Evolutionary conservation across 164 flowering plant species (phyloP), one percentile per base, ranked within the genome.

Genomic region (Saururus chinensis): DNA sequence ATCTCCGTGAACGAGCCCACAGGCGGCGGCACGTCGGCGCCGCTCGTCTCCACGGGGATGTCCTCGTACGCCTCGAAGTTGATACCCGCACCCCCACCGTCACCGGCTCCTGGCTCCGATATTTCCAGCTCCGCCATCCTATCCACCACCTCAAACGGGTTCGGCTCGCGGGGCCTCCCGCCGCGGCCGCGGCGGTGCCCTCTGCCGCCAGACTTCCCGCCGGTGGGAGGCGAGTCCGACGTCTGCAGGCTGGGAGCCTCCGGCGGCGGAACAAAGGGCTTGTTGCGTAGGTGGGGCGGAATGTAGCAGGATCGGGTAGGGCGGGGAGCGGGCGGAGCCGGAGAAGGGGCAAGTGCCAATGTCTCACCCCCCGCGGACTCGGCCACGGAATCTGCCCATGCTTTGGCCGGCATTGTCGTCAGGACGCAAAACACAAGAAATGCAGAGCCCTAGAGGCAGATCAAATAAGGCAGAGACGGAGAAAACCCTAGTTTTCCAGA

Each of bases 41-140:
- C 86, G 59, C 78, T 79, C 0, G 71, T 69, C 60, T 84, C 83
- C 0, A 84, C 84, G 0, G 84, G 82, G 0, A 78, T 73, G 16
- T 79, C 80, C 9, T 83, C 83, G 37, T 79, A 80, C 0, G 81
- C 83, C 58, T 80, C 81, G 59, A 79, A 77, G 62, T 77, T 79
- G 24, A 77, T 75, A 12, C 65, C 65, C 53, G 57, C 19, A 37
- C 13, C 30, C 25, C 40, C 59, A 40, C 22, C 23, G 19, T 41
- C 64, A 17, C 49, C 49, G 49, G 13, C 19, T 1, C 40, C 64
- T 0, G 51, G 21, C 11, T 59, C 69, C 51, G 41, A 51, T 3
- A 75, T 57, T 57, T 45, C 70, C 1, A 76, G 21, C 16, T 70
- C 72, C 37, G 70, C 70, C 62, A 77, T 69, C n/a, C 65, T 65